Percentiles rank a stretch among this genome's conserved stretches.
Evolutionary conservation across 2,329 filamentous ascomycete genomes (phyloP).

Genomic region (Shiraia sp.): DNA sequence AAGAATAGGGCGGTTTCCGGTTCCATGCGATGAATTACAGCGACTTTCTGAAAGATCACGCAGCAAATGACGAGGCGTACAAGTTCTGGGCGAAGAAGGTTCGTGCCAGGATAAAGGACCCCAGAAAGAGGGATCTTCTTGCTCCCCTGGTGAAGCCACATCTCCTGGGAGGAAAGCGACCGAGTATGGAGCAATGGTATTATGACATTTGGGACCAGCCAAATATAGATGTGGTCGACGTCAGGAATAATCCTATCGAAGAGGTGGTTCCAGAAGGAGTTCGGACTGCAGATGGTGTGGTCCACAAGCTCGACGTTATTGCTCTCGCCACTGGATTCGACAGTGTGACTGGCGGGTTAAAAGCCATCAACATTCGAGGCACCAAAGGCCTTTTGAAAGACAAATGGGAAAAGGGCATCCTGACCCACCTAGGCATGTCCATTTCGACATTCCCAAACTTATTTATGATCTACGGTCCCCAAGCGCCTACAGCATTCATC

Average conservation of each 20-base stretch:
- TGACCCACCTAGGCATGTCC: conserved; percentile 45
- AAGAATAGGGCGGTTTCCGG: conserved; percentile 13
- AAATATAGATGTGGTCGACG: conserved; percentile 44
- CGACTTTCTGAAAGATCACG: conserved; percentile 32
- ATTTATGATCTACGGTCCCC: conserved; percentile 46
- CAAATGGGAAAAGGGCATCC: conserved; percentile 38
- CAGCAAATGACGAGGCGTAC: conserved; percentile 45
- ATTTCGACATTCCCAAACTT: conserved; percentile 38
- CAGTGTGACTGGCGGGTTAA: conserved; percentile 32
- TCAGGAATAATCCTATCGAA: conserved; percentile 35
- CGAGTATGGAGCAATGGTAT: conserved; percentile 47
- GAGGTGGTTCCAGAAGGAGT: conserved; percentile 37
- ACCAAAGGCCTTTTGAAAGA: conserved; percentile 2
- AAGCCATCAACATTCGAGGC: conserved; percentile 4
- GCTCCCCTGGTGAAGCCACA: conserved; percentile 45
- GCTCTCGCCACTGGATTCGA: conserved; percentile 43
- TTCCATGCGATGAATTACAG: conserved; percentile 9
- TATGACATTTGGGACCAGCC: conserved; percentile 46
- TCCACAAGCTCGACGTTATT: conserved; percentile 41
- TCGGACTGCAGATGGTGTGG: conserved; percentile 33
- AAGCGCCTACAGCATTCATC: conserved; percentile 49
- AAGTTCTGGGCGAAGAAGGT: conserved; percentile 48
- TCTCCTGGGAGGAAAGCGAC: conserved; percentile 45
- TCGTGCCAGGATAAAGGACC: conserved; percentile 41
- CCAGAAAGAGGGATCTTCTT: conserved; percentile 44